Evolutionary conservation across 202 grass and related monocot genomes (phyloP).

Genomic region (Zoysia matrella): DNA sequence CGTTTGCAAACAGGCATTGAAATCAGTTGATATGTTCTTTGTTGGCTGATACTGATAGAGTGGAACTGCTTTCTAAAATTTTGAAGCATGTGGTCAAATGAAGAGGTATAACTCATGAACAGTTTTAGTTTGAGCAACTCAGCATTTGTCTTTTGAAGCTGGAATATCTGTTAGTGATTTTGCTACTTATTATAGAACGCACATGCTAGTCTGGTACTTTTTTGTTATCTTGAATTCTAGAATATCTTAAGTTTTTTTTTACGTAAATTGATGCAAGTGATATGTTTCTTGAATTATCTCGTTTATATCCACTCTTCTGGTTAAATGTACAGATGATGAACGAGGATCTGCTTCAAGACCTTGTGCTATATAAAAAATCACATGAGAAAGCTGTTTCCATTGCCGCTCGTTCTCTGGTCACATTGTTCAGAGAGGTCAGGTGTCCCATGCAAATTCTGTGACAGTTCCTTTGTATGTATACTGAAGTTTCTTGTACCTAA

Average conservation of each 20-base stretch:
- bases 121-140: conserved; percentile 15
- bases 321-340: conserved; percentile 76
- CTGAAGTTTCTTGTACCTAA: conserved; percentile 27
- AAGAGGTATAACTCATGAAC: not conserved
- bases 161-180: not conserved
- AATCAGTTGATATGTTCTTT: not conserved
- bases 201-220: not conserved
- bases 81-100: conserved; percentile 10
- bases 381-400: conserved; percentile 95
- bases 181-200: conserved; percentile 1
- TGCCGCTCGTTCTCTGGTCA: conserved; percentile 85
- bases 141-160: not conserved
- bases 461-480: conserved; percentile 18
- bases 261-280: not conserved
- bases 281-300: conserved; percentile 6
- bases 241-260: not conserved
- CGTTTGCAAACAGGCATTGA: conserved; percentile 3
- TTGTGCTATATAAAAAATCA: conserved; percentile 97
- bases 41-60: conserved; percentile 4
- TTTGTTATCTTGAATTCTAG: conserved; percentile 22
- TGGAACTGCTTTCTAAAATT: not conserved
- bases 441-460: conserved; percentile 22
- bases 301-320: not conserved
- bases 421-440: conserved; percentile 90
- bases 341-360: conserved; percentile 94